These are phyloP conservation scores for Filobasidium floriforme DNA, from an alignment of 768 basidiomycete species.

Conservation along the genomic window DNA sequence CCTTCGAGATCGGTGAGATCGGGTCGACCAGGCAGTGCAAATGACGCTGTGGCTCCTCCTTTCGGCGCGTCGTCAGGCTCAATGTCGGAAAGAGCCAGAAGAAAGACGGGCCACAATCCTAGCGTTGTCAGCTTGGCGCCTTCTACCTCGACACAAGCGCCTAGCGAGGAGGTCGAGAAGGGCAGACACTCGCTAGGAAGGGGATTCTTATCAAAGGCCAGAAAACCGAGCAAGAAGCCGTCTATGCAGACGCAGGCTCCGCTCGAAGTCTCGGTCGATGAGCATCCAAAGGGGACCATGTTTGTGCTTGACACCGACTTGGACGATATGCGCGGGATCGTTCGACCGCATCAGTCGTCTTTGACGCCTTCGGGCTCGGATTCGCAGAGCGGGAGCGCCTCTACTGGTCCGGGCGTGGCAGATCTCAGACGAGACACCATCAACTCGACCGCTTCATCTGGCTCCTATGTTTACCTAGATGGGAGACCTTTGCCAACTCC, in stretches of 20 bases:
- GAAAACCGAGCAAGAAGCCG: constrained; percentile 13
- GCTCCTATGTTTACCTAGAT: constrained; percentile 5
- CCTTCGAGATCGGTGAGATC: no score
- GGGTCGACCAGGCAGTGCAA: no score
- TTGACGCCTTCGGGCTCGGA: background rate
- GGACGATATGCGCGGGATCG: constrained; percentile 72
- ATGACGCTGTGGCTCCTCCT: no score
- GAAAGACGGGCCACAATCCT: constrained; percentile 7
- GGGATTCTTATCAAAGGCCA: constrained; percentile 5
- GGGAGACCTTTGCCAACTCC: background rate
- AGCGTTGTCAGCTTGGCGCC: constrained; percentile 27
- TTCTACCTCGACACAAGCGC: constrained; percentile 16
- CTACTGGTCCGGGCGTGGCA: background rate
- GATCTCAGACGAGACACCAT: constrained; percentile 2
- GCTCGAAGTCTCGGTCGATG: background rate
- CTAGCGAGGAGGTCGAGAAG: background rate
- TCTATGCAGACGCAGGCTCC: background rate
- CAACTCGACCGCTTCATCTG: background rate
- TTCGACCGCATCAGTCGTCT: constrained; percentile 47
- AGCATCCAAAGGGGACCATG: constrained; percentile 30
- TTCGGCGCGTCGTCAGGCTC: no score
- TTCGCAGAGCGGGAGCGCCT: background rate
- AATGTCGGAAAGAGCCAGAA: background rate
- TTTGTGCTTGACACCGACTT: constrained; percentile 62
- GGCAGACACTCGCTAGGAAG: constrained; percentile 9